Evolutionary conservation across 1,139 yeast species (phyloP).

Genomic region (Schwanniomyces etchellsii): DNA sequence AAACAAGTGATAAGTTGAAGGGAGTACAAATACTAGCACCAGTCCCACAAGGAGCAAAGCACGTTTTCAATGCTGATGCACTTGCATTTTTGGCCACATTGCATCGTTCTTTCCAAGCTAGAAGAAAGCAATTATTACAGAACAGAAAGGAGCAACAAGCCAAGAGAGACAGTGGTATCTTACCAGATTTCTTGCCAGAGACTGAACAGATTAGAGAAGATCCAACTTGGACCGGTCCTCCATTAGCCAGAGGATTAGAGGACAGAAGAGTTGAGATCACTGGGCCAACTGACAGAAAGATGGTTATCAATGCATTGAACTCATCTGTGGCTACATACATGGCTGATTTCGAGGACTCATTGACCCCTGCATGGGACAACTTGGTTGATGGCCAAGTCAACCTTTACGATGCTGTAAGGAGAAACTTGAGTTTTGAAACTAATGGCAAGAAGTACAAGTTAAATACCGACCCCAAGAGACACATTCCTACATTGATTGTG

Average conservation of each 20-base stretch:
- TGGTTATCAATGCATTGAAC: constrained; percentile 91
- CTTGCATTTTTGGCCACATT: constrained; percentile 67
- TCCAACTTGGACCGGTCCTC: constrained; percentile 74
- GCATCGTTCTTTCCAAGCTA: constrained; percentile 64
- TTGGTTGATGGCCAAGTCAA: constrained; percentile 87
- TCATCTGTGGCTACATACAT: constrained; percentile 86
- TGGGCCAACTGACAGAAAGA: constrained; percentile 86
- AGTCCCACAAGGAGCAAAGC: constrained; percentile 53
- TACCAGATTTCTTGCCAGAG: constrained; percentile 72
- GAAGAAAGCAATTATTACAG: constrained; percentile 54
- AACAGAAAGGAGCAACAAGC: constrained; percentile 57
- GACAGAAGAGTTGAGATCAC: constrained; percentile 84
- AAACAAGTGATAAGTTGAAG: constrained; percentile 44
- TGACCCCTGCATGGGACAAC: constrained; percentile 93
- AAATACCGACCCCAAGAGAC: constrained; percentile 47
- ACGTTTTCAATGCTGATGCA: constrained; percentile 64
- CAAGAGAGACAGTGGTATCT: constrained; percentile 59
- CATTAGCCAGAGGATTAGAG: constrained; percentile 67
- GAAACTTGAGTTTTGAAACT: constrained; percentile 51
- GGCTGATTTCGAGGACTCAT: constrained; percentile 94
- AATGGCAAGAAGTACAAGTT: constrained; percentile 60
- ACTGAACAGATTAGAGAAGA: constrained; percentile 67
- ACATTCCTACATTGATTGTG: constrained; percentile 70
- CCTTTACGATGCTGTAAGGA: constrained; percentile 79
- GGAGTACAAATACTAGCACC: constrained; percentile 67